phyloP scores from a whole-genome alignment of 2,329 filamentous ascomycete genomes.

The Cytospora piceicola region DNA sequence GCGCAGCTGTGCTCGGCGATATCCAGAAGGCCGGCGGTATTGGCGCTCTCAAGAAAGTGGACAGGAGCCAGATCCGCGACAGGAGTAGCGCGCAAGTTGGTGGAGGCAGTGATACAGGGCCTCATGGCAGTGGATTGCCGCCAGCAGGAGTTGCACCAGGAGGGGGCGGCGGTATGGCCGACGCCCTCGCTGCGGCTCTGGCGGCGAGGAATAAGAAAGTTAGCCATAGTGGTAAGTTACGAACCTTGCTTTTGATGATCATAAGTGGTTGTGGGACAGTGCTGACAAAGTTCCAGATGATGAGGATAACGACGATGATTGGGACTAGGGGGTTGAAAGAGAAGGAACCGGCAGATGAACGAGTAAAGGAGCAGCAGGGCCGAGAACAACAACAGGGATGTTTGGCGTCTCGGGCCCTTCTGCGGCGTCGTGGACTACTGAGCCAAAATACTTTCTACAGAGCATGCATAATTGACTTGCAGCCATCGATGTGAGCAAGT shows the following conservation, averaged over 20 bases:
- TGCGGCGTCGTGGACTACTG: background rate
- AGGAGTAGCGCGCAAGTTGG: slow-evolving; percentile 67
- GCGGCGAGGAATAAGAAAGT: slow-evolving; percentile 91
- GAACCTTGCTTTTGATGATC: slow-evolving; percentile 27
- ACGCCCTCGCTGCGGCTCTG: slow-evolving; percentile 77
- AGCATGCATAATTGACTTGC: slow-evolving; percentile 17
- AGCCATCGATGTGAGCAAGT: background rate
- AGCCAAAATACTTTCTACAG: slow-evolving; percentile 10
- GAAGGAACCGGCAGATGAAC: background rate
- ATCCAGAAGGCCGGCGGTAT: slow-evolving; percentile 74
- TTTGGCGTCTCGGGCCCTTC: background rate
- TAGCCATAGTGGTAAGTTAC: slow-evolving; percentile 84
- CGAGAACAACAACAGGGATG: background rate
- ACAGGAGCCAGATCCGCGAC: slow-evolving; percentile 70
- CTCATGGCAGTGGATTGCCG: slow-evolving; percentile 55
- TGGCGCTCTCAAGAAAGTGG: slow-evolving; percentile 74
- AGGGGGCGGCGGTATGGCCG: slow-evolving; percentile 74
- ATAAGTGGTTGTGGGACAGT: slow-evolving; percentile 13
- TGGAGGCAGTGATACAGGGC: slow-evolving; percentile 49
- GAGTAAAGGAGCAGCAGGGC: background rate
- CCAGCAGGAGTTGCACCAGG: slow-evolving; percentile 57
- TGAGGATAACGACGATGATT: slow-evolving; percentile 77
- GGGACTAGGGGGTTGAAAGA: slow-evolving; percentile 44
- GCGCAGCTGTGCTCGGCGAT: slow-evolving; percentile 67
- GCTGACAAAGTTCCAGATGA: slow-evolving; percentile 61